Evolutionary conservation across 1,284 basidiomycete species (phyloP), one percentile per base, ranked within the genome.

Genomic region (Moesziomyces antarcticus): DNA sequence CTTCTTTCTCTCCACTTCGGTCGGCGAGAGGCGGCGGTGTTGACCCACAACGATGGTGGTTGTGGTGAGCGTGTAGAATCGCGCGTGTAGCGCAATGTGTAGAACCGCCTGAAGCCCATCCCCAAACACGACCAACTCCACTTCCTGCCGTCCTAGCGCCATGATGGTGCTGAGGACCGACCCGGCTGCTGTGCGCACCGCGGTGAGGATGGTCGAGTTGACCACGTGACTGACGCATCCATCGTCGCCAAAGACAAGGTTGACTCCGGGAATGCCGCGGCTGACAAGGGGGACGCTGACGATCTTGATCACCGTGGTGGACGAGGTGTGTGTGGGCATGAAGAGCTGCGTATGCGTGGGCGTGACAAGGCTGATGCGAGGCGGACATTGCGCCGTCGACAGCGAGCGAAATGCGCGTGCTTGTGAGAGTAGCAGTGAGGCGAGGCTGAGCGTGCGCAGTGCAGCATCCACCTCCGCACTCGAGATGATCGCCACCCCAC

Each of bases 321-420:
- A 9, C 3, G 53, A 37, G 13, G 40, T 8, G 35, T 37, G 35
- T 5, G 68, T 56, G 6, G 68, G 68, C 68, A 71, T 65, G 18
- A 71, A 65, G 9, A 71, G 55, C 49, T 71, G 68, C 10, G 62
- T 71, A 41, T 65, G 35, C 13, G 4, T 3, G 0, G 53, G 57
- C 2, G 67, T 60, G 14, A 11, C 0, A 0, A 70, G 54, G 6
- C 52, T 44, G 8, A 70, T 40, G 1, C 61, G 56, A 0, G 45
- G 20, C 14, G 67, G 67, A 44, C 67, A 70, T 35, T 70, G 59
- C 3, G 54, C 41, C 5, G 25, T 11, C 6, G 45, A 10, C 8
- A 48, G 56, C n/a, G 50, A 44, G 0, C n/a, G 47, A 4, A 69
- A 55, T 1, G 66, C 66, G 1, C 45, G 2, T 0, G 56, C 66